phyloP scores from a whole-genome alignment of 1,284 basidiomycete species.

The Uromyces viciae-fabae region DNA sequence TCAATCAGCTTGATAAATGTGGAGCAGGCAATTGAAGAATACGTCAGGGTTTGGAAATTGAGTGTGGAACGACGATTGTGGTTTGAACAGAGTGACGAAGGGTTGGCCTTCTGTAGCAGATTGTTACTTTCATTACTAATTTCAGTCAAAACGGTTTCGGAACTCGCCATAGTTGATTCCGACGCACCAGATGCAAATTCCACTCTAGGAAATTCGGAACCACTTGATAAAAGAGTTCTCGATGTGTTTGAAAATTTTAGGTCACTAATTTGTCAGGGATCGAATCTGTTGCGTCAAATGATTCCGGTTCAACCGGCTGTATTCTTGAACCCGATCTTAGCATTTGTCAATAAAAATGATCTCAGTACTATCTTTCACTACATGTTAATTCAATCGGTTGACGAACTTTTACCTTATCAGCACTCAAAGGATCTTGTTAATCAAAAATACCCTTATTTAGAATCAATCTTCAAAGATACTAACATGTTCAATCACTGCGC shows the following conservation, averaged over 20 bases:
- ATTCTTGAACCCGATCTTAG: slow-evolving; percentile 39
- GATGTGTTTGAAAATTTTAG: slow-evolving; percentile 20
- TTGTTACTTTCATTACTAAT: slow-evolving; percentile 38
- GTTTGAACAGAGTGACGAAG: slow-evolving; percentile 39
- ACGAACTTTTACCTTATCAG: slow-evolving; percentile 39
- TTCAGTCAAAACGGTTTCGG: slow-evolving; percentile 25
- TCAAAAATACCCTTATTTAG: slow-evolving; percentile 45
- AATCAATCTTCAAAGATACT: slow-evolving; percentile 42
- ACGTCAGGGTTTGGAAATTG: slow-evolving; percentile 28
- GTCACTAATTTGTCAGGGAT: background rate
- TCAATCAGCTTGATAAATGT: background rate
- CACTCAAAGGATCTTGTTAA: slow-evolving; percentile 30
- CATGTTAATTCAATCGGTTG: slow-evolving; percentile 38
- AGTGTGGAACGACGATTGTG: slow-evolving; percentile 24
- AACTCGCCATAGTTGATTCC: background rate
- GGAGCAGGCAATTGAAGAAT: slow-evolving; percentile 3
- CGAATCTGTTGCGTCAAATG: slow-evolving; percentile 10
- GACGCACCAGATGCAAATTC: background rate
- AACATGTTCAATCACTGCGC: slow-evolving; percentile 41
- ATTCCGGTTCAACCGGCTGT: slow-evolving; percentile 15
- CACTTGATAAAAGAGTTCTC: slow-evolving; percentile 5
- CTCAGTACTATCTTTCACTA: slow-evolving; percentile 31
- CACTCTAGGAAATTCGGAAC: background rate
- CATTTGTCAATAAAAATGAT: slow-evolving; percentile 35
- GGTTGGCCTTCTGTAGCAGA: slow-evolving; percentile 35